Evolutionary conservation across 2,329 filamentous ascomycete genomes (phyloP).

Genomic region (Penicillium griseofulvum): DNA sequence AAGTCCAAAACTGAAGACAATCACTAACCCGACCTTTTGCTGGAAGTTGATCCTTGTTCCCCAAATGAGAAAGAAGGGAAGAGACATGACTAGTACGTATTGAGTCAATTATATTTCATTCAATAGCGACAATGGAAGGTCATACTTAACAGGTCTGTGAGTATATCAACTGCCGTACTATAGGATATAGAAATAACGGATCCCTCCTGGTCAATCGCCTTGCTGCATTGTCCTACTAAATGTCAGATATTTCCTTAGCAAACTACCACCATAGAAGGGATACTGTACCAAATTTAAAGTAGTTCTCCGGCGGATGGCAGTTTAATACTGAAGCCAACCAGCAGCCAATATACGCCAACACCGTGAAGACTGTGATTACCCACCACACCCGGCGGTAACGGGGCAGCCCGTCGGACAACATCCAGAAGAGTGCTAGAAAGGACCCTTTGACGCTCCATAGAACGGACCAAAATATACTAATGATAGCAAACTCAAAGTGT

Average conservation of each 20-base stretch:
- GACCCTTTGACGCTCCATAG: slow-evolving; percentile 23
- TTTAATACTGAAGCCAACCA: slow-evolving; percentile 17
- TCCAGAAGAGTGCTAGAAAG: slow-evolving; percentile 22
- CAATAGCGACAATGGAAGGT: no score
- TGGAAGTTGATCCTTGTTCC: slow-evolving; percentile 24
- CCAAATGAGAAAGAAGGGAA: slow-evolving; percentile 29
- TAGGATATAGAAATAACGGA: slow-evolving; percentile 20
- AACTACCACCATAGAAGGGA: not conserved
- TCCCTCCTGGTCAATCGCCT: slow-evolving; percentile 14
- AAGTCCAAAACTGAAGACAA: slow-evolving; percentile 29
- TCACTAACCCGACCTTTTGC: slow-evolving; percentile 28
- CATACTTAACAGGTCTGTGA: slow-evolving; percentile 26
- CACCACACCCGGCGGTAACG: slow-evolving; percentile 17
- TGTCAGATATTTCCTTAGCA: not conserved
- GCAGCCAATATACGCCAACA: slow-evolving; percentile 16
- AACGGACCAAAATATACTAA: slow-evolving; percentile 21
- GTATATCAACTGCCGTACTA: slow-evolving; percentile 23
- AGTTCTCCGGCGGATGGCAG: slow-evolving; percentile 18
- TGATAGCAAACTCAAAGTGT: slow-evolving; percentile 18
- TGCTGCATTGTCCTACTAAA: slow-evolving; percentile 13
- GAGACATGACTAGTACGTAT: slow-evolving; percentile 26
- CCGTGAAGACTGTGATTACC: slow-evolving; percentile 7
- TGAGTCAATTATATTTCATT: not conserved
- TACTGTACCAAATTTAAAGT: slow-evolving; percentile 16
- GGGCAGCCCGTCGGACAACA: slow-evolving; percentile 15